These are phyloP conservation scores for Picea mariana DNA, from an alignment of 83 land plant species.

Conservation along the genomic window DNA sequence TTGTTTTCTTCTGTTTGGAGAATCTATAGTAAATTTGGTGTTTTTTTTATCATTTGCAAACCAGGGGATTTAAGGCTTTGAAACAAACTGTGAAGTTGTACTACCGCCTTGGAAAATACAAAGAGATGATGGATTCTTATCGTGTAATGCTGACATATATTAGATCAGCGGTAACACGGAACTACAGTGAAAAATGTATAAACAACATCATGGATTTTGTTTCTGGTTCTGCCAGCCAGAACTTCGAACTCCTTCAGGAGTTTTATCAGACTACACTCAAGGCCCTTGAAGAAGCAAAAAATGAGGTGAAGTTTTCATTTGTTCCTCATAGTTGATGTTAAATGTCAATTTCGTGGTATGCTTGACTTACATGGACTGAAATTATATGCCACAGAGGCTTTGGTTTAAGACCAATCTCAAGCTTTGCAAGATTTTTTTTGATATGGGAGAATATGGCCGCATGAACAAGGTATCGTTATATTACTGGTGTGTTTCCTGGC, in stretches of 20 bases:
- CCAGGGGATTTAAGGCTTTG: conserved; percentile 97
- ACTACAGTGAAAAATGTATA: conserved; percentile 96
- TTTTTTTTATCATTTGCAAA: conserved; percentile 10
- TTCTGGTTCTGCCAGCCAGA: conserved; percentile 88
- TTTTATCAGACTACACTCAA: conserved; percentile 90
- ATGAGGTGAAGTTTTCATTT: conserved; percentile 65
- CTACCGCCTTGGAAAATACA: conserved; percentile 78
- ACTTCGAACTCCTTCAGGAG: conserved; percentile 78
- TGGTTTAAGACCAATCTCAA: conserved; percentile 98
- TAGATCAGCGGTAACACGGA: conserved; percentile 92
- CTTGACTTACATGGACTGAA: background rate
- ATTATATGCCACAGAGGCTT: conserved; percentile 62
- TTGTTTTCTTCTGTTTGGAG: background rate
- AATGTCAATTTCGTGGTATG: background rate
- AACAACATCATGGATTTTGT: conserved; percentile 95
- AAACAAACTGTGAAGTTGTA: conserved; percentile 98
- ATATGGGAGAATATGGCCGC: conserved; percentile 94
- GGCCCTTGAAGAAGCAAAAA: conserved; percentile 97
- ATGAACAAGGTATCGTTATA: conserved; percentile 79
- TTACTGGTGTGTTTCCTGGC: too few species aligned
- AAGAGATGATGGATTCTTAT: conserved; percentile 95
- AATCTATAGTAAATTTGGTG: background rate
- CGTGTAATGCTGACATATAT: conserved; percentile 95
- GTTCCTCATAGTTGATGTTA: background rate
- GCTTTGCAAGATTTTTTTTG: conserved; percentile 95